Percentiles rank a stretch among this genome's conserved stretches.
phyloP scores from a whole-genome alignment of 2,329 filamentous ascomycete genomes.

The Fusarium sp. region DNA sequence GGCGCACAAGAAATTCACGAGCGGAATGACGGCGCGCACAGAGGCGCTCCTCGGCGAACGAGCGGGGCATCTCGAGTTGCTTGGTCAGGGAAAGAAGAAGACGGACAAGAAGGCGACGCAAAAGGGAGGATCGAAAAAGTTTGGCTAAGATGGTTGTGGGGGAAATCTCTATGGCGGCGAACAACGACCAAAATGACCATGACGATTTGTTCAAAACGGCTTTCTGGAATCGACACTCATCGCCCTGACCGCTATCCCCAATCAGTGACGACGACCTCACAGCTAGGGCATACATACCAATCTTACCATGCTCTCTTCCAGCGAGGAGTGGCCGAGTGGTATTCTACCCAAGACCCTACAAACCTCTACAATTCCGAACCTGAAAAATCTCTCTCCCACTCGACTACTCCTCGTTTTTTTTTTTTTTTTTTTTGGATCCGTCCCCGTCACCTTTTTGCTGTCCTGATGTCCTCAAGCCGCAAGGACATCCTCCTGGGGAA shows the following conservation, averaged over 20 bases:
- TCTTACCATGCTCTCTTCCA: neutral
- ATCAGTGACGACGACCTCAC: neutral
- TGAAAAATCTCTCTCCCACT: no score
- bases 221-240: neutral
- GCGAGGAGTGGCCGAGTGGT: constrained; percentile 23
- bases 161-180: neutral
- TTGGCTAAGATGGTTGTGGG: constrained; percentile 54
- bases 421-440: no score
- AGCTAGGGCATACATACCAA: constrained; percentile 1
- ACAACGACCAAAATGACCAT: neutral
- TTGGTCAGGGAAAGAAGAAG: constrained; percentile 67
- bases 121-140: constrained; percentile 64
- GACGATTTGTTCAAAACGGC: constrained; percentile 4
- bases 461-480: no score
- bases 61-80: constrained; percentile 67
- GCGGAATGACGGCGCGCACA: constrained; percentile 63
- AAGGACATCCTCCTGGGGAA: no score
- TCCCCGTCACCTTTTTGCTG: no score
- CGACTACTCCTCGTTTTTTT: no score
- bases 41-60: constrained; percentile 67
- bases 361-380: neutral
- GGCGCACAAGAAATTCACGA: constrained; percentile 63
- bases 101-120: constrained; percentile 51
- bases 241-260: neutral
- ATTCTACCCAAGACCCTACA: neutral